Conservation (phyloP, 2,329 filamentous ascomycete genomes). For the Trichoderma koningiopsis region DNA sequence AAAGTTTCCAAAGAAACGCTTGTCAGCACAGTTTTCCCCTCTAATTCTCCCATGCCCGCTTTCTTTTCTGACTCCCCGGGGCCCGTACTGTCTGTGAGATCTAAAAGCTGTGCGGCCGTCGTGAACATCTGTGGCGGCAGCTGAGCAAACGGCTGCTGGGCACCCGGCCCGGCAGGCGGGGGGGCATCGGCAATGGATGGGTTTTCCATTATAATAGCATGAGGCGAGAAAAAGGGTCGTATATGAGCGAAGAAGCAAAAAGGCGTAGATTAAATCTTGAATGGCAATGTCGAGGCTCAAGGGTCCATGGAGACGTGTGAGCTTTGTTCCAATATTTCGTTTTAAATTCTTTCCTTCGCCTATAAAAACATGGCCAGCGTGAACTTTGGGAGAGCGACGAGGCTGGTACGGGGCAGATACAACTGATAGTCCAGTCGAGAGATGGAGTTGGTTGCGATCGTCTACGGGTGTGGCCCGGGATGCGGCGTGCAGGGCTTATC, state of each 20-base stretch:
- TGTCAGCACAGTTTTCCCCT: constrained; percentile 30
- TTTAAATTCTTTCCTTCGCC: neutral
- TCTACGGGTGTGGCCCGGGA: constrained; percentile 11
- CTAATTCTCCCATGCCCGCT: neutral
- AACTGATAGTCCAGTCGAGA: constrained; percentile 7
- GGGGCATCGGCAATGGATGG: constrained; percentile 53
- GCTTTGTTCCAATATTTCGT: neutral
- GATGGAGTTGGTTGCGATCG: constrained; percentile 2
- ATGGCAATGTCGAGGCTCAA: neutral
- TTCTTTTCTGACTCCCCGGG: neutral
- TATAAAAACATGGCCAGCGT: constrained; percentile 23
- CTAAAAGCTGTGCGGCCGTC: constrained; percentile 90
- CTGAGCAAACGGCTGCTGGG: constrained; percentile 60
- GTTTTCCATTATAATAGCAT: constrained; percentile 54
- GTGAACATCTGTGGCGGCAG: constrained; percentile 97
- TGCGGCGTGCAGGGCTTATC: constrained; percentile 16
- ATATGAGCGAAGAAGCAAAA: neutral
- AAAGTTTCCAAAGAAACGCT: constrained; percentile 6
- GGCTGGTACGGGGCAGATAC: neutral
- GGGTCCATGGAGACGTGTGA: constrained; percentile 15
- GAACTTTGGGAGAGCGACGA: neutral
- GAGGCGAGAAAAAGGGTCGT: constrained; percentile 7
- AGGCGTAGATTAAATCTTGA: neutral
- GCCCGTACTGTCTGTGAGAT: constrained; percentile 90
- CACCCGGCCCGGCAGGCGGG: constrained; percentile 43